Percentiles rank a stretch among this genome's conserved stretches.
phyloP scores from a whole-genome alignment of 495 filamentous ascomycete species.

The Neurospora discreta region DNA sequence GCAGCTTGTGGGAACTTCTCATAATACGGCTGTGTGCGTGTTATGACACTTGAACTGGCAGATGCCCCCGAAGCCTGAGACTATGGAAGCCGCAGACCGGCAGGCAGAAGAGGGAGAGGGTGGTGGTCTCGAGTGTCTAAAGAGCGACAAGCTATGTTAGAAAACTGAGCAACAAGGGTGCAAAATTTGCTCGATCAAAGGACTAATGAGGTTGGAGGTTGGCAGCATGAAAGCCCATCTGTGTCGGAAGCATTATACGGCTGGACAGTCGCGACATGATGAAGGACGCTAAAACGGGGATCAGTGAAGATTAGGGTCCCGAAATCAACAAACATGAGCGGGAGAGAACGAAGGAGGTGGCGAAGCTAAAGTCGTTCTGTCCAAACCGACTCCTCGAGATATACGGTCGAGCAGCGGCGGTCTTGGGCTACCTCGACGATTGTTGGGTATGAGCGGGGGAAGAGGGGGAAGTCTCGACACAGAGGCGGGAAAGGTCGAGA shows the following conservation, averaged over 20 bases:
- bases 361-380: background rate
- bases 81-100: background rate
- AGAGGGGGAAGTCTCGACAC: background rate
- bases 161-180: background rate
- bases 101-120: background rate
- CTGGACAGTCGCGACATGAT: background rate
- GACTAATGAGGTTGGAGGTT: background rate
- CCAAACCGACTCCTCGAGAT: background rate
- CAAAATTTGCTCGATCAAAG: background rate
- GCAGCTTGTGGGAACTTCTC: background rate
- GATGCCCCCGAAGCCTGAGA: background rate
- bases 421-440: background rate
- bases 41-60: background rate
- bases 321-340: background rate
- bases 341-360: background rate
- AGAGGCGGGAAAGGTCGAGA: background rate
- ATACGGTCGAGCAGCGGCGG: background rate
- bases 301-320: background rate
- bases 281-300: background rate
- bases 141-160: background rate
- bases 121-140: conserved; percentile 1
- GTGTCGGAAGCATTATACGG: background rate
- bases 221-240: background rate
- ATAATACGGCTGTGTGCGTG: background rate
- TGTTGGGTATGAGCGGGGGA: background rate